Conservation (phyloP, 305 asterid species). For the Stenogyne calaminthoides region DNA sequence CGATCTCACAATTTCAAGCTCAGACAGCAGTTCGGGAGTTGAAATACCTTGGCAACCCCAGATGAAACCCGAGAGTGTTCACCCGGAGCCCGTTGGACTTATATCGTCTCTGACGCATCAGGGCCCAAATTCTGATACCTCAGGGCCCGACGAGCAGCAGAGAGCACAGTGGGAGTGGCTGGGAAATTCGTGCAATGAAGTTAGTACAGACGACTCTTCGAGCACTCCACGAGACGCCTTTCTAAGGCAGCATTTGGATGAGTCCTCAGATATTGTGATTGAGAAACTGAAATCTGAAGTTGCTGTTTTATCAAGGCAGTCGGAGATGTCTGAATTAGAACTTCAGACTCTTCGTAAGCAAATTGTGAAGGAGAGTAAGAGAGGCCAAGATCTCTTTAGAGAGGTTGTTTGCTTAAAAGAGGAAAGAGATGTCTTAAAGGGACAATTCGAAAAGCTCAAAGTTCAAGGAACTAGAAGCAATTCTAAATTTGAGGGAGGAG, state of each 20-base stretch:
- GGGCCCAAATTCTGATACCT: constrained; percentile 39
- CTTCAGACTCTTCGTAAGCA: constrained; percentile 95
- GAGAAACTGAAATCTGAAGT: constrained; percentile 81
- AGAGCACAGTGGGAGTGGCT: constrained; percentile 76
- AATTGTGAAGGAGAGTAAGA: constrained; percentile 84
- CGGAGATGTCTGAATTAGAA: constrained; percentile 87
- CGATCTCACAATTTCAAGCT: constrained; percentile 83
- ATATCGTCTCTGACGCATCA: constrained; percentile 36
- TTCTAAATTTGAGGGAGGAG: constrained; percentile 54
- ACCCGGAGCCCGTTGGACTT: constrained; percentile 35
- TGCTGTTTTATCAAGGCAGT: constrained; percentile 71
- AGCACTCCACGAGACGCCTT: constrained; percentile 65
- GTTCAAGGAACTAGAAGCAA: constrained; percentile 42
- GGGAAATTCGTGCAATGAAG: constrained; percentile 64
- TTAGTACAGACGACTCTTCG: constrained; percentile 71
- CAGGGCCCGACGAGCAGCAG: constrained; percentile 36
- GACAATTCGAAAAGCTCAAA: constrained; percentile 61
- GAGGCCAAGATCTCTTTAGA: constrained; percentile 73
- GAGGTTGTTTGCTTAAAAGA: constrained; percentile 68
- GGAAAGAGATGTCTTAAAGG: constrained; percentile 77
- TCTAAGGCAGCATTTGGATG: constrained; percentile 49
- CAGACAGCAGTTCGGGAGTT: constrained; percentile 78
- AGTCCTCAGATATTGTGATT: constrained; percentile 46
- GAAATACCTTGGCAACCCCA: constrained; percentile 65
- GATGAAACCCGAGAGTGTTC: constrained; percentile 39